A percentile compares a stretch with the other conserved stretches of the same genome.
phyloP scores from a whole-genome alignment of 257 asterid genomes.

The Capsicum pubescens region DNA sequence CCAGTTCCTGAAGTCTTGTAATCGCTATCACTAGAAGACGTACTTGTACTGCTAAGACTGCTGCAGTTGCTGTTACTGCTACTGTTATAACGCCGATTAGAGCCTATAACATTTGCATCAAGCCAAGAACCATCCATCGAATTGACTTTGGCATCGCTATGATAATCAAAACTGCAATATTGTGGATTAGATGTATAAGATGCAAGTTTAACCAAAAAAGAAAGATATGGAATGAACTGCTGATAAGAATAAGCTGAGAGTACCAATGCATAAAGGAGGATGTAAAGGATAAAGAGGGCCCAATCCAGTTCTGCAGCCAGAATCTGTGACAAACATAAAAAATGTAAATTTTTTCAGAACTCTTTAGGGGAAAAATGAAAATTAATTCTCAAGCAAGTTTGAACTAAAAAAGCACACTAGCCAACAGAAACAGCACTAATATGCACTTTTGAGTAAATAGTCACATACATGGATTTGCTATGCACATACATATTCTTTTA shows the following conservation, averaged over 20 bases:
- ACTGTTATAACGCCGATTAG: slow-evolving; percentile 76
- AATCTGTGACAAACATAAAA: slow-evolving; percentile 57
- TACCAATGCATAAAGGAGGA: slow-evolving; percentile 85
- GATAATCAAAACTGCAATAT: slow-evolving; percentile 48
- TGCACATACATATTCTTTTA: too few relatives aligned
- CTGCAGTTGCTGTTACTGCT: slow-evolving; percentile 92
- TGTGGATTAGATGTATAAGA: slow-evolving; percentile 18
- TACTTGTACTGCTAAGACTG: slow-evolving; percentile 83
- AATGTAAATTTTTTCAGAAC: not conserved
- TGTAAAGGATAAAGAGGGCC: slow-evolving; percentile 82
- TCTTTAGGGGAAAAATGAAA: not conserved
- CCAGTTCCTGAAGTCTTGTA: slow-evolving; percentile 70
- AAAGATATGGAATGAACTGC: slow-evolving; percentile 26
- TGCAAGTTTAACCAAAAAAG: not conserved
- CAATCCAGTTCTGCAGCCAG: slow-evolving; percentile 98
- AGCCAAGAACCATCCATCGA: slow-evolving; percentile 65
- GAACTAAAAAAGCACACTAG: not conserved
- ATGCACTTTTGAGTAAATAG: not conserved
- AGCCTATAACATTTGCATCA: slow-evolving; percentile 64
- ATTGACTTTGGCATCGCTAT: slow-evolving; percentile 68
- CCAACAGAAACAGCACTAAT: slow-evolving; percentile 8
- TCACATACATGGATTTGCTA: not conserved
- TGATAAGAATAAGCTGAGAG: slow-evolving; percentile 22
- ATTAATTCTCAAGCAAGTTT: slow-evolving; percentile 16
- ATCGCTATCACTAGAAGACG: slow-evolving; percentile 93